Conservation (phyloP, 768 basidiomycete genomes). For the Termitomyces bulborhizus region DNA sequence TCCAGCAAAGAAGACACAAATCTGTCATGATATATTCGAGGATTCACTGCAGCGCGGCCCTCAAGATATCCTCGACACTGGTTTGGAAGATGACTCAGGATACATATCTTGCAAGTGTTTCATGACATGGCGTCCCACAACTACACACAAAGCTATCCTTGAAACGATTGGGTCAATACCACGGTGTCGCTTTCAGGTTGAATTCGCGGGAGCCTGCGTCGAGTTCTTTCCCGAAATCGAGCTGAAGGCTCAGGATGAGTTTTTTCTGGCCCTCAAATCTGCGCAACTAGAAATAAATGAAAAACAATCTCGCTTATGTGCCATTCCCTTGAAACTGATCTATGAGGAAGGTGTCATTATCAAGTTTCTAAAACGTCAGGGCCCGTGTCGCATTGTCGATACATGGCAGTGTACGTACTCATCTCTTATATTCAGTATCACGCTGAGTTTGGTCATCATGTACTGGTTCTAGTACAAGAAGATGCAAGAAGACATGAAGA, state of each 20-base stretch:
- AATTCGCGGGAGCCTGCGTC: constrained; percentile 26
- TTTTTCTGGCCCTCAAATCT: constrained; percentile 45
- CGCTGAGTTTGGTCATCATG: background rate
- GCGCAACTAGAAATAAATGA: constrained; percentile 23
- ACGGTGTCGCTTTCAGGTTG: constrained; percentile 30
- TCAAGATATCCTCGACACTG: constrained; percentile 24
- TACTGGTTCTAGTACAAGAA: constrained; percentile 9
- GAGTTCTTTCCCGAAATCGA: constrained; percentile 28
- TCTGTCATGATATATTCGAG: constrained; percentile 12
- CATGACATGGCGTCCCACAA: constrained; percentile 38
- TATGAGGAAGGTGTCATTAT: constrained; percentile 38
- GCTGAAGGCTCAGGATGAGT: constrained; percentile 33
- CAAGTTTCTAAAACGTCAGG: constrained; percentile 28
- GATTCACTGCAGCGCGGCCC: constrained; percentile 21
- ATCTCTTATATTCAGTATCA: background rate
- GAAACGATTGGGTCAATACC: constrained; percentile 18
- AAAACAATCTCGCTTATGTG: constrained; percentile 21
- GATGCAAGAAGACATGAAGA: constrained; percentile 7
- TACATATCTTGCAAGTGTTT: constrained; percentile 34
- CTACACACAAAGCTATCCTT: constrained; percentile 25
- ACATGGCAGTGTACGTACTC: constrained; percentile 34
- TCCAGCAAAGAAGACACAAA: constrained; percentile 6
- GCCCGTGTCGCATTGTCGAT: constrained; percentile 22
- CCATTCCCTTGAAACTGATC: constrained; percentile 33
- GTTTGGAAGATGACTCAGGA: constrained; percentile 25